Conservation (phyloP, 139 green algal species). For the Marvania coccoides region DNA sequence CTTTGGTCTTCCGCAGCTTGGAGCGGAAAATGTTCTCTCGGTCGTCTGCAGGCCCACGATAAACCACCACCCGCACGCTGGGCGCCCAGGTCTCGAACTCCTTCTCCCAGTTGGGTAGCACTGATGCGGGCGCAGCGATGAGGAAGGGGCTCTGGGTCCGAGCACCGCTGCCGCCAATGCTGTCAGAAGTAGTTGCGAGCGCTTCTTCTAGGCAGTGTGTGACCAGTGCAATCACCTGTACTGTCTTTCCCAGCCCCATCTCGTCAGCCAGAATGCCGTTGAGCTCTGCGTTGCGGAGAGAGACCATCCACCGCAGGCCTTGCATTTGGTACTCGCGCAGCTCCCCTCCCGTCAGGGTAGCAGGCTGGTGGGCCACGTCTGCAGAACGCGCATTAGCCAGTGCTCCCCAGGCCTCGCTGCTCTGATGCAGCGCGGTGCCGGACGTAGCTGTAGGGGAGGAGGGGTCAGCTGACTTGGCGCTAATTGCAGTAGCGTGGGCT, state of each 20-base stretch:
- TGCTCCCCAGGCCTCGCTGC: slow-evolving; percentile 15
- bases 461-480: neutral
- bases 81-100: slow-evolving; percentile 75
- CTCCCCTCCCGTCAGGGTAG: slow-evolving; percentile 19
- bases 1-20: slow-evolving; percentile 13
- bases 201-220: neutral
- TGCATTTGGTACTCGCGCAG: slow-evolving; percentile 91
- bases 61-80: slow-evolving; percentile 56
- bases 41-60: slow-evolving; percentile 21
- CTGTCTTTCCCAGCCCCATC: slow-evolving; percentile 83
- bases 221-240: slow-evolving; percentile 55
- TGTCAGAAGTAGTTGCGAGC: neutral
- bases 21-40: slow-evolving; percentile 17
- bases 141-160: slow-evolving; percentile 43
- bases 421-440: slow-evolving; percentile 12
- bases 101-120: slow-evolving; percentile 73
- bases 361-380: neutral
- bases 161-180: neutral
- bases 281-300: slow-evolving; percentile 53
- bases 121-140: slow-evolving; percentile 74
- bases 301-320: slow-evolving; percentile 86
- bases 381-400: slow-evolving; percentile 7
- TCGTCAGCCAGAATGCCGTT: slow-evolving; percentile 96
- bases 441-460: neutral
- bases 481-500: neutral